Base-by-base conservation (phyloP, 148 eudicot genomes). In the Diospyros lotus region DNA sequence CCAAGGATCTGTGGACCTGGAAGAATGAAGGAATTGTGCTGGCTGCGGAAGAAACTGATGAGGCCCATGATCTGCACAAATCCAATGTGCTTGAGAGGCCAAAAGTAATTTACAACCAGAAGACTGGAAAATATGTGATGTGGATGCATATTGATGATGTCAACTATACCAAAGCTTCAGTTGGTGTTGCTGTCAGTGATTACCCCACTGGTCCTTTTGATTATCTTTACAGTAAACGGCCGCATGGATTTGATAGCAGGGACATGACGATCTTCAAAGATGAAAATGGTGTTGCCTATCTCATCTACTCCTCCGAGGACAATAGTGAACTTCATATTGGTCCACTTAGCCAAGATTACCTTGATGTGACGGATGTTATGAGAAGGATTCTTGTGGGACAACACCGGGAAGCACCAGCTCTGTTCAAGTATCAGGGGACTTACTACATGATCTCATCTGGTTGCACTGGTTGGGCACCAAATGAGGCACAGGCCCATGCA, bases 371-470 rank as follows among this genome's bases (percentile, higher is more conserved):
- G 58, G 58, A 66, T 72, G 75, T 74, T 12, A 72, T 95, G 83
- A 89, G 80, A 75, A 86, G 91, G 68, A 75, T 92, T 81, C 94
- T 93, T 0, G 80, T 92, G 8, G 96, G 94, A 39, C 94, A 88
- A 74, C 88, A 76, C 67, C 88, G 99, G 3, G 98, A 93, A 82
- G 99, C 99, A 5, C 99, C 99, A 0, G 96, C 99, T 14, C 44
- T 95, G 51, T 95, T 95, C 82, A 95, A 95, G 84, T 84, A 93
- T 59, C 76, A 85, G 73, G 90, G 91, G 64, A 95, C 91, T 5
- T 92, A 95, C 78, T 94, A 94, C 87, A 94, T 94, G 98, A 81
- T 94, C 81, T 92, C 98, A 5, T 94, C 98, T 0, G 98, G 98
- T 58, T 94, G 98, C 82, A 78, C 91, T 0, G 92, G 98, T 46